phyloP scores from a whole-genome alignment of 306 rosid species.

The Dalbergia oliveri region DNA sequence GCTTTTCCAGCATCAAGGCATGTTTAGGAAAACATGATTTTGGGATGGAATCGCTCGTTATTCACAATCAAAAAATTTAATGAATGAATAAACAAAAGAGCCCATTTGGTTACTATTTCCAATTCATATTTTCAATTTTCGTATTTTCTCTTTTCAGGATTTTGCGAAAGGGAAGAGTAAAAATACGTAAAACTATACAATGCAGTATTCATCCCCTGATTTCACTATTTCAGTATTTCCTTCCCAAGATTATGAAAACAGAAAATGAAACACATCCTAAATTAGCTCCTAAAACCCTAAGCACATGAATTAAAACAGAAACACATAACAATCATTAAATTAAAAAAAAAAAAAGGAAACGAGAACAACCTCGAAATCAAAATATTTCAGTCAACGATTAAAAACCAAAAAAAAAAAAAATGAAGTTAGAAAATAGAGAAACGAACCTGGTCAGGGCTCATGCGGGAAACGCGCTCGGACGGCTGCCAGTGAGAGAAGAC shows the following conservation, averaged over 20 bases:
- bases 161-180: too few relatives aligned
- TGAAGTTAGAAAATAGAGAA: background rate
- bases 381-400: slow-evolving; percentile 9
- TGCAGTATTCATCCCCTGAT: too few relatives aligned
- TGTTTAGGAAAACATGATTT: background rate
- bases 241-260: background rate
- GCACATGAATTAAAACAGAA: background rate
- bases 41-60: background rate
- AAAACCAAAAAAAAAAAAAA: background rate
- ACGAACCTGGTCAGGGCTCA: slow-evolving; percentile 75
- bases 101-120: too few relatives aligned
- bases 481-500: slow-evolving; percentile 78
- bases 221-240: too few relatives aligned
- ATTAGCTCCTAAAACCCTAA: slow-evolving; percentile 45
- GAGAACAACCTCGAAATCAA: slow-evolving; percentile 7
- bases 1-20: background rate
- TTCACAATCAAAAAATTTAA: too few relatives aligned
- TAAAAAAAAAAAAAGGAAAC: background rate
- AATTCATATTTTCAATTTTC: too few relatives aligned
- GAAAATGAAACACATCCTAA: too few relatives aligned
- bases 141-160: too few relatives aligned
- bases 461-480: slow-evolving; percentile 82
- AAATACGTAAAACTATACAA: too few relatives aligned
- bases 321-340: background rate
- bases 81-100: too few relatives aligned